Base-by-base conservation (phyloP, 2,329 filamentous ascomycete species). In the Lomentospora prolificans region DNA sequence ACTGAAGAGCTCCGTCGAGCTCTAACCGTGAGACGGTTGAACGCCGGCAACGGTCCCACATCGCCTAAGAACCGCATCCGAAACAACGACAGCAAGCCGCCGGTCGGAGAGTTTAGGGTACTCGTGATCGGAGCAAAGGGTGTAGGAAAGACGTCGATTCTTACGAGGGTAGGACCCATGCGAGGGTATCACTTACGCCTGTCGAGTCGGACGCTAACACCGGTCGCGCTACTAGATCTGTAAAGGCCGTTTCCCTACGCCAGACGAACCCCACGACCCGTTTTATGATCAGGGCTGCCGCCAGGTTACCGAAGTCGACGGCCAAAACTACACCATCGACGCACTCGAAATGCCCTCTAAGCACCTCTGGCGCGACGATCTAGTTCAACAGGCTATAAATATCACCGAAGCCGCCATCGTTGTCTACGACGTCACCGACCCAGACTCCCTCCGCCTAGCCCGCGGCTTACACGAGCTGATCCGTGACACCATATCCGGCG, bases 391-490 rank as follows among this genome's bases (percentile, higher is more conserved):
- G 36, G 71, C 71, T 1, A 61, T 72, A 19, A 61, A 62, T 54
- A 69, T 72, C 48, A 73, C 72, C n/a, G 70, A 74, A 41, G 71
- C 69, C 3, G 70, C 68, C 2, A 60, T 72, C 2, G 58, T 70
- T 1, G 60, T 70, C n/a, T 70, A 70, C 60, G 64, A 65, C 56
- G 62, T 67, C n/a, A 57, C 59, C 44, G 63, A 67, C 41, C 48
- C 58, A 4, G 55, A 60, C 12, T 68, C 67, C 0, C 63, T 69
- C 10, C 58, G 54, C 3, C 61, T 65, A 14, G 63, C 63, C 9
- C 50, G 53, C n/a, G 58, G 59, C 10, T 55, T 68, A 1, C 63
- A 61, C 48, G 61, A 65, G 31, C 63, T 64, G 19, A 53, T 57
- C 27, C n/a, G 31, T 25, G 55, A 57, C 12, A 50, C 55, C 30